Conservation (phyloP, 2,329 filamentous ascomycete species). For the Hymenoscyphus infarciens region DNA sequence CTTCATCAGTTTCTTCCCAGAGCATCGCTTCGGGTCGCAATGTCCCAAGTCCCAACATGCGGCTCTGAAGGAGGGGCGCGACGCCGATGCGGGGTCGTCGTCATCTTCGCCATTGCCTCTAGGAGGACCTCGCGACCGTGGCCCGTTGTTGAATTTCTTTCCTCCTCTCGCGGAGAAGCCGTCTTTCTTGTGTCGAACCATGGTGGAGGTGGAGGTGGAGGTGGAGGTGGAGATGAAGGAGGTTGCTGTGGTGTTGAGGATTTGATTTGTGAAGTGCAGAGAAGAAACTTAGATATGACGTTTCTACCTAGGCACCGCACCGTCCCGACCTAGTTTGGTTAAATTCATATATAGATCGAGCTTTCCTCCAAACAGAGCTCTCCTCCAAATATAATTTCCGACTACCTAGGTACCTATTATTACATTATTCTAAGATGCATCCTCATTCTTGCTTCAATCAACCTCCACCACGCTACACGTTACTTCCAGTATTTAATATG, state of each 20-base stretch:
- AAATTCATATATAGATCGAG: too few relatives aligned
- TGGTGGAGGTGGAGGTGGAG: constrained; percentile 45
- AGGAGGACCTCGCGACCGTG: constrained; percentile 53
- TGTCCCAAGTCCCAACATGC: constrained; percentile 98
- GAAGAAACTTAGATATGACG: background rate
- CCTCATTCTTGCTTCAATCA: too few relatives aligned
- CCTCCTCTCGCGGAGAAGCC: constrained; percentile 62
- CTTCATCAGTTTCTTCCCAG: constrained; percentile 89
- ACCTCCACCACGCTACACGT: too few relatives aligned
- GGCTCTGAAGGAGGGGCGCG: constrained; percentile 70
- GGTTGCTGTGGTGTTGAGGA: constrained; percentile 1
- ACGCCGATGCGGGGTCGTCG: constrained; percentile 34
- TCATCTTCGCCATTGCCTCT: constrained; percentile 42
- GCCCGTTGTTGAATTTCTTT: constrained; percentile 63
- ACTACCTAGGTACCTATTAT: too few relatives aligned
- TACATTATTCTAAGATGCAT: too few relatives aligned
- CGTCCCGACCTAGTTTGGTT: background rate
- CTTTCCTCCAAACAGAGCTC: too few relatives aligned
- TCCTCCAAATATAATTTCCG: too few relatives aligned
- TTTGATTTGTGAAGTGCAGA: background rate
- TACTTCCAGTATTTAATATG: too few relatives aligned
- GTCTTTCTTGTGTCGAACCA: constrained; percentile 98
- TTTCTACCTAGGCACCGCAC: too few relatives aligned
- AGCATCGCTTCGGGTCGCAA: constrained; percentile 95
- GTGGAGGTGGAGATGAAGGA: constrained; percentile 16